phyloP scores from a whole-genome alignment of 768 basidiomycete species.

The Heimioporus sp. region DNA sequence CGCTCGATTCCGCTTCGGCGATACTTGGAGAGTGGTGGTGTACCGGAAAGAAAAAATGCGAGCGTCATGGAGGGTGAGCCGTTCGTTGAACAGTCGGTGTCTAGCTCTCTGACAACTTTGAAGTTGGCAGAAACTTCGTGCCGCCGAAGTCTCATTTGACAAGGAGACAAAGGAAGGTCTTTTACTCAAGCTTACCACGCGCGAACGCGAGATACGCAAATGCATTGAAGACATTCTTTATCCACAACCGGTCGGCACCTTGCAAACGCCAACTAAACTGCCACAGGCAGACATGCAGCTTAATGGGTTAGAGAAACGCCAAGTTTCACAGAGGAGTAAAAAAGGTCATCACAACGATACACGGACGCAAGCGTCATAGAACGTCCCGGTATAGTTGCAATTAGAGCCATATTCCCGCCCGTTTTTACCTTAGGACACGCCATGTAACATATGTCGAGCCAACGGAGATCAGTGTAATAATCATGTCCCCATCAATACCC shows the following conservation, averaged over 20 bases:
- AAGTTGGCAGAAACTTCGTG: constrained; percentile 80
- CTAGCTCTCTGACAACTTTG: constrained; percentile 7
- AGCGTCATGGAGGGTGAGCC: constrained; percentile 72
- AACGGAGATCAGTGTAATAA: constrained; percentile 13
- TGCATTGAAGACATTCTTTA: constrained; percentile 72
- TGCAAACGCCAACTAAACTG: constrained; percentile 32
- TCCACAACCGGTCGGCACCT: constrained; percentile 40
- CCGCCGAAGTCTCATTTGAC: constrained; percentile 70
- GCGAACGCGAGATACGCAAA: constrained; percentile 76
- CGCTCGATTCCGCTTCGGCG: constrained; percentile 31
- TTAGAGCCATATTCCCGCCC: constrained; percentile 16
- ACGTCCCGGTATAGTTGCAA: constrained; percentile 8
- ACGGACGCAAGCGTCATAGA: neutral
- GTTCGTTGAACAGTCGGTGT: neutral
- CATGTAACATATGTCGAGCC: neutral
- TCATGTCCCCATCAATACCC: constrained; percentile 58
- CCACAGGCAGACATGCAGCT: constrained; percentile 35
- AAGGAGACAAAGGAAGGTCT: constrained; percentile 72
- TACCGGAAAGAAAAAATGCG: constrained; percentile 68
- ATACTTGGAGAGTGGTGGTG: constrained; percentile 73
- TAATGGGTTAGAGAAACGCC: constrained; percentile 48
- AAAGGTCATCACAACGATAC: constrained; percentile 37
- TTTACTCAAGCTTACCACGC: constrained; percentile 62
- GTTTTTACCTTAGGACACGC: neutral
- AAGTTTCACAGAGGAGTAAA: constrained; percentile 55